These are phyloP conservation scores for Chaetomium cochliodes DNA, from an alignment of 495 filamentous ascomycete genomes.

Conservation along the genomic window DNA sequence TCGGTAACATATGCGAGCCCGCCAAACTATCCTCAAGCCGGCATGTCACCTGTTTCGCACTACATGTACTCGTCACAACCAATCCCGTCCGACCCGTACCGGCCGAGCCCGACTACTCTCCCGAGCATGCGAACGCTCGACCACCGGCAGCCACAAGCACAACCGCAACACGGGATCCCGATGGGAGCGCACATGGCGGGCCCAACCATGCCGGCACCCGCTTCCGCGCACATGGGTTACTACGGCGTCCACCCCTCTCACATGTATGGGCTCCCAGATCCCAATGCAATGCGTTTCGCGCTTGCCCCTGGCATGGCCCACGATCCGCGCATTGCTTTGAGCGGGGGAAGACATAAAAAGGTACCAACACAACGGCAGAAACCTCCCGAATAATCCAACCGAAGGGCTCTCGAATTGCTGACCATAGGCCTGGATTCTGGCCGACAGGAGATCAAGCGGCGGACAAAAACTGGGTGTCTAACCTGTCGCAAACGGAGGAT, in stretches of 20 bases:
- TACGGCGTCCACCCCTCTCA: conserved; percentile 51
- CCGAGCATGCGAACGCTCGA: conserved; percentile 65
- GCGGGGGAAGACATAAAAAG: conserved; percentile 87
- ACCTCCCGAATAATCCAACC: not conserved
- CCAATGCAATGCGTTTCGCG: conserved; percentile 55
- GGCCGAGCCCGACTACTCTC: conserved; percentile 53
- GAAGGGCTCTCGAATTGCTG: conserved; percentile 15
- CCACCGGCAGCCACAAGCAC: conserved; percentile 36
- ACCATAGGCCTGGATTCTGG: conserved; percentile 27
- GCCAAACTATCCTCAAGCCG: conserved; percentile 51
- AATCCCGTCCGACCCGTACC: conserved; percentile 34
- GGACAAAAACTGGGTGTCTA: conserved; percentile 96
- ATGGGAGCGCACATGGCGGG: conserved; percentile 40
- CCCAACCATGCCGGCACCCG: conserved; percentile 36
- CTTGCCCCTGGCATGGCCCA: conserved; percentile 48
- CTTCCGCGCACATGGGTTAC: conserved; percentile 33
- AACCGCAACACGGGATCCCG: conserved; percentile 34
- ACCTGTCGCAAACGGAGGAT: conserved; percentile 96
- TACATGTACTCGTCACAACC: conserved; percentile 53
- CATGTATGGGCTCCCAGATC: conserved; percentile 36
- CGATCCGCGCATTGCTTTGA: conserved; percentile 65
- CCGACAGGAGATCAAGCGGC: conserved; percentile 84
- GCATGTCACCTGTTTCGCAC: conserved; percentile 52
- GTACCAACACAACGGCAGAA: conserved; percentile 37
- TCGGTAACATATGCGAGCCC: conserved; percentile 56